These are phyloP conservation scores for Craspedostauros australis DNA, from an alignment of 108 stramenopile species.

Conservation along the genomic window DNA sequence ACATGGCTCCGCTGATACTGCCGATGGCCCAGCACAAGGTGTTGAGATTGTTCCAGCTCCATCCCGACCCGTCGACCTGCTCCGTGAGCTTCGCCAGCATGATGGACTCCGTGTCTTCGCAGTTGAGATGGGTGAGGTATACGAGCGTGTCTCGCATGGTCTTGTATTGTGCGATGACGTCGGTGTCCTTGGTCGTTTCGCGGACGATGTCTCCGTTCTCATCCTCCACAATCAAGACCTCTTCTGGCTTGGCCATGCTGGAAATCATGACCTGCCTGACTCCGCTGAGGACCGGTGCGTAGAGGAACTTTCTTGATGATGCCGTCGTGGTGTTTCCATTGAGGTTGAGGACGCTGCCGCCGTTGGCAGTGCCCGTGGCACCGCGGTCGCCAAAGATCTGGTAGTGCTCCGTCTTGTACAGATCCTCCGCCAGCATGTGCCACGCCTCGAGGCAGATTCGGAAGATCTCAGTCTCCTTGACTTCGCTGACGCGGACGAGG, in stretches of 20 bases:
- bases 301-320: slow-evolving; percentile 67
- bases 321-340: slow-evolving; percentile 27
- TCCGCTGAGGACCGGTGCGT: slow-evolving; percentile 80
- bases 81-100: slow-evolving; percentile 96
- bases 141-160: slow-evolving; percentile 97
- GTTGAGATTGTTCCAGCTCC: slow-evolving; percentile 93
- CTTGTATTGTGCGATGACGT: slow-evolving; percentile 99
- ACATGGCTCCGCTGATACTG: slow-evolving; percentile 97
- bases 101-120: slow-evolving; percentile 96
- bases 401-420: slow-evolving; percentile 80
- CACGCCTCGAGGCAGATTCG: slow-evolving; percentile 97
- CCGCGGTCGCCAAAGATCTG: slow-evolving; percentile 30
- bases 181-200: slow-evolving; percentile 96
- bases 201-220: slow-evolving; percentile 98
- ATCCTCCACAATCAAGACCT: slow-evolving; percentile 98
- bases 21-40: slow-evolving; percentile 99
- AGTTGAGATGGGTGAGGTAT: slow-evolving; percentile 97
- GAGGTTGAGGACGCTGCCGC: slow-evolving; percentile 55
- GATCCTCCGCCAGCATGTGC: slow-evolving; percentile 93
- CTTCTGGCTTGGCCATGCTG: slow-evolving; percentile 99
- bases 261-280: slow-evolving; percentile 95
- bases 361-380: slow-evolving; percentile 17
- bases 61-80: slow-evolving; percentile 88
- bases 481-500: slow-evolving; percentile 91
- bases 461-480: slow-evolving; percentile 97